Evolutionary conservation across 306 rosid genomes (phyloP), one percentile per base, ranked within the genome.

Genomic region (Citrullus mucosospermus): DNA sequence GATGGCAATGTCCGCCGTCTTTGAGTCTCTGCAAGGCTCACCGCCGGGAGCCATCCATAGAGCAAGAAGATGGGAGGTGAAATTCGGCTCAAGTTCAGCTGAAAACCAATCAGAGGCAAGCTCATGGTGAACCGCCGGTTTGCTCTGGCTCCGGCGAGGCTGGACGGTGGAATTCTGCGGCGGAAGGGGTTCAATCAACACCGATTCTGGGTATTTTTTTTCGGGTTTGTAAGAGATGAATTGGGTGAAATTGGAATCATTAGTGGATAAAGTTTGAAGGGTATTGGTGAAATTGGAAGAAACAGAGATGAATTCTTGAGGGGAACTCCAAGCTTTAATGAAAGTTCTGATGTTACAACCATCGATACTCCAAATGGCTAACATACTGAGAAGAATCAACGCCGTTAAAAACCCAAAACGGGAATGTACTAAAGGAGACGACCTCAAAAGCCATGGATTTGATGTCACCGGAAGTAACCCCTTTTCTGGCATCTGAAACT

Each of bases 41-140:
- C 96, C 92, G 22, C 96, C 96, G 3, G 90, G 89, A 81, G 89
- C 81, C 70, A 85, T 81, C 98, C 96, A 93, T 17, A 80, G 34
- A 28, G 96, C 88, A 14, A 93, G 67, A 72, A 93, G 91, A 85
- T 82, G 91, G 54, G 85, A 80, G 36, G 93, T 90, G 41, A 87
- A 83, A 55, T 89, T 82, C 12, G 86, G 86, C 72, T 93, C 96
- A 30, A 90, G 80, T 4, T 85, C 93, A 83, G 84, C 85, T 20
- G 85, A 79, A 86, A 91, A 78, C 98, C 98, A 93, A 46, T 13
- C 76, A 13, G 56, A 22, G 48, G 76, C 68, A 30, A 61, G 75
- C 79, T 22, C 77, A 20, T 69, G 78, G 50, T n/a, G 71, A 82
- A 83, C 76, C 58, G 50, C n/a, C 53, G 82, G 53, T 12, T 76